Evolutionary conservation across 352 stramenopile genomes (phyloP).

Genomic region (Globisporangium yorkense): DNA sequence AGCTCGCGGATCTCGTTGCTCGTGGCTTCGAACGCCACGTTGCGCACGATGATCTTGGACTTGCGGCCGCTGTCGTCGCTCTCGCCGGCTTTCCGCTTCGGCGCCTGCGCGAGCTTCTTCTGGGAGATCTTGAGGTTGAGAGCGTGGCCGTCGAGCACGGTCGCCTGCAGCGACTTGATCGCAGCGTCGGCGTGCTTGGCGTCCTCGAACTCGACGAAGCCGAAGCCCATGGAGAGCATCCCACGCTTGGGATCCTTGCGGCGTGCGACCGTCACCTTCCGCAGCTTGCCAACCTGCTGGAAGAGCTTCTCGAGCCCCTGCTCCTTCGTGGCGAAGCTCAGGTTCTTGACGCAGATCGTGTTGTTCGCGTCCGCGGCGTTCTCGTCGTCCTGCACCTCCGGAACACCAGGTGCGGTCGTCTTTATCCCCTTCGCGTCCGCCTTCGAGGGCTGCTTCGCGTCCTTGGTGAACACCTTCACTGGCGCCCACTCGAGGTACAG

Average conservation of each 20-base stretch:
- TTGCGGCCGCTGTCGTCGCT: slow-evolving; percentile 32
- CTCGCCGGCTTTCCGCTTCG: slow-evolving; percentile 33
- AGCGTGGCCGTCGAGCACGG: slow-evolving; percentile 92
- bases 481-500: slow-evolving; percentile 99
- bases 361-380: slow-evolving; percentile 59
- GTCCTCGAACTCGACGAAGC: slow-evolving; percentile 97
- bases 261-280: slow-evolving; percentile 84
- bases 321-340: slow-evolving; percentile 97
- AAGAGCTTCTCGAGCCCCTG: slow-evolving; percentile 73
- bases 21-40: slow-evolving; percentile 98
- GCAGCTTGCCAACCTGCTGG: slow-evolving; percentile 60
- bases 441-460: slow-evolving; percentile 4
- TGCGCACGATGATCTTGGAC: slow-evolving; percentile 98
- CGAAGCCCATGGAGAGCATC: slow-evolving; percentile 96
- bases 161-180: slow-evolving; percentile 65
- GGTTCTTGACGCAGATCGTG: slow-evolving; percentile 98
- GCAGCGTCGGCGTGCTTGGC: slow-evolving; percentile 84
- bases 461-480: slow-evolving; percentile 64
- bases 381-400: slow-evolving; percentile 62
- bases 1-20: slow-evolving; percentile 95
- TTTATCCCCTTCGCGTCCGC: slow-evolving; percentile 52
- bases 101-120: slow-evolving; percentile 58
- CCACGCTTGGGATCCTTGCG: slow-evolving; percentile 76
- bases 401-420: slow-evolving; percentile 35
- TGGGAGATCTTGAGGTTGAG: slow-evolving; percentile 94